Conservation (phyloP, 306 rosid genomes). For the Cyamopsis tetragonoloba region DNA sequence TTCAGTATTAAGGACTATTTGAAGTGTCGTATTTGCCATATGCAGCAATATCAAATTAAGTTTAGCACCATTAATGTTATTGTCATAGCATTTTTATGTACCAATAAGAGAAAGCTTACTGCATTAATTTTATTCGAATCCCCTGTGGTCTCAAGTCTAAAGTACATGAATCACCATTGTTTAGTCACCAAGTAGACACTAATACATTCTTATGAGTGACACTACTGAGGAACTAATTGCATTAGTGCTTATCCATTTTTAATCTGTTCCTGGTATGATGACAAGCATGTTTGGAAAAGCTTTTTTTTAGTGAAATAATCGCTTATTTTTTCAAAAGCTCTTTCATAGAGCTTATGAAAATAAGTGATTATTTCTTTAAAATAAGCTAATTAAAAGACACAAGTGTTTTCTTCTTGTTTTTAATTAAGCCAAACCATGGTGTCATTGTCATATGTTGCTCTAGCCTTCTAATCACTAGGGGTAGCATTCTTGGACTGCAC, state of each 20-base stretch:
- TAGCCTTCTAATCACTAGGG: constrained; percentile 65
- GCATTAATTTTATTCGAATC: constrained; percentile 20
- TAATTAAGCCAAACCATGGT: constrained; percentile 50
- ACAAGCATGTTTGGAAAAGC: no score
- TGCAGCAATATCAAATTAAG: no score
- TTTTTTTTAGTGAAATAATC: no score
- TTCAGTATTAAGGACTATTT: no score
- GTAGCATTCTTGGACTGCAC: constrained; percentile 46
- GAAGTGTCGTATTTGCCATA: no score
- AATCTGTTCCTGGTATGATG: no score
- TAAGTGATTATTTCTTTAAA: no score
- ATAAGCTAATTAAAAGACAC: no score
- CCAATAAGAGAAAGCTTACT: background rate
- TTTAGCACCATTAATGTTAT: no score
- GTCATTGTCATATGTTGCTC: constrained; percentile 62
- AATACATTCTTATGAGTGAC: constrained; percentile 4
- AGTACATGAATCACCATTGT: constrained; percentile 25
- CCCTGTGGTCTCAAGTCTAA: background rate
- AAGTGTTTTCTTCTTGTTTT: background rate
- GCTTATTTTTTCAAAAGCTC: no score
- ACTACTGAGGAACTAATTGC: background rate
- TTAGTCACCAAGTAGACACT: background rate
- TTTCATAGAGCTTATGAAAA: no score
- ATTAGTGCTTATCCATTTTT: background rate
- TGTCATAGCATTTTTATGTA: background rate